Percentiles rank a stretch among this genome's conserved stretches.
These are phyloP conservation scores for Hypoxylon sp. DNA, from an alignment of 2,329 filamentous ascomycete species.

Conservation along the genomic window DNA sequence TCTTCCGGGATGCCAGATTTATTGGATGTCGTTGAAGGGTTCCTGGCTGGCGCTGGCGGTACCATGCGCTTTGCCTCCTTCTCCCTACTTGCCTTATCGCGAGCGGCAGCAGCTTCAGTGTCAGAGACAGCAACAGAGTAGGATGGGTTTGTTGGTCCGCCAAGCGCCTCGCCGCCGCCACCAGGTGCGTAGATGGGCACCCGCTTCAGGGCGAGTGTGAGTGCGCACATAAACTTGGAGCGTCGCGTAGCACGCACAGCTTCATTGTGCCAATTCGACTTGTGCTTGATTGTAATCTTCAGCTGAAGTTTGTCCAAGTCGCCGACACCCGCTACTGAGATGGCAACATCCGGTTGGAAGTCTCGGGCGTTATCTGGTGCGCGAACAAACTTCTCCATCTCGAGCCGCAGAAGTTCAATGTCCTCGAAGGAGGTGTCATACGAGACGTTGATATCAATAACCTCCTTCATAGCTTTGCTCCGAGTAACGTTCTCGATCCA, in stretches of 20 bases:
- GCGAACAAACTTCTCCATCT: conserved; percentile 88
- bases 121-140: conserved; percentile 85
- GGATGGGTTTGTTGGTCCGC: conserved; percentile 78
- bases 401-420: conserved; percentile 83
- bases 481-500: conserved; percentile 96
- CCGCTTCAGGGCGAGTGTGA: conserved; percentile 86
- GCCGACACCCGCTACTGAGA: conserved; percentile 82
- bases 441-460: conserved; percentile 81
- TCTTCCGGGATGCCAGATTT: conserved; percentile 48
- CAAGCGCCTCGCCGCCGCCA: conserved; percentile 73
- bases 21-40: conserved; percentile 41
- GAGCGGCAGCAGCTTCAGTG: conserved; percentile 72
- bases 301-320: conserved; percentile 91
- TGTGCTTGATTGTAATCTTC: conserved; percentile 87
- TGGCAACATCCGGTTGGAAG: conserved; percentile 85
- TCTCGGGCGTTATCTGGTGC: conserved; percentile 89
- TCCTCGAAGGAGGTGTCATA: conserved; percentile 93
- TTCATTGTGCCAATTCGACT: conserved; percentile 93
- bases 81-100: conserved; percentile 68
- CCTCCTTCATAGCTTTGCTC: conserved; percentile 91
- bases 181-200: conserved; percentile 88
- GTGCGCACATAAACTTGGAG: conserved; percentile 96
- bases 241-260: conserved; percentile 82
- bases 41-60: conserved; percentile 57
- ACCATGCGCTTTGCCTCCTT: conserved; percentile 77